A percentile compares a stretch with the other conserved stretches of the same genome.
phyloP scores from a whole-genome alignment of 805 yeast genomes.

The Starmerella etchellsii region DNA sequence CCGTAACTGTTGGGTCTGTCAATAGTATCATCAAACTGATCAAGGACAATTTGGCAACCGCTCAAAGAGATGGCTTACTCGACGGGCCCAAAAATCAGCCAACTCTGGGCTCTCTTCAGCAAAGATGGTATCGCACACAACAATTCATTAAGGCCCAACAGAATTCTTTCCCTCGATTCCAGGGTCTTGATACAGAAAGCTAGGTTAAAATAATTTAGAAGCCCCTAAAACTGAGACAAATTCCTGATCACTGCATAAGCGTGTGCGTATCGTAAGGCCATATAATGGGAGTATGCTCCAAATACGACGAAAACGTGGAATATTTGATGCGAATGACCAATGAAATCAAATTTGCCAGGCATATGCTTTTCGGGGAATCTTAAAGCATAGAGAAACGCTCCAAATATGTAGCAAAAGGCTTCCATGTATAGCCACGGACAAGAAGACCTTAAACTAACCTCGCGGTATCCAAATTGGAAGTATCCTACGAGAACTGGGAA shows the following conservation, averaged over 20 bases:
- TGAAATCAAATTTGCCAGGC: constrained; percentile 54
- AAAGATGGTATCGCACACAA: constrained; percentile 3
- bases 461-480: constrained; percentile 36
- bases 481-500: constrained; percentile 54
- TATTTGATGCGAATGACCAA: constrained; percentile 77
- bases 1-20: constrained; percentile 58
- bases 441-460: constrained; percentile 40
- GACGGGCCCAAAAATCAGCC: constrained; percentile 16
- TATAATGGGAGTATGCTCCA: constrained; percentile 64
- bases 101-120: background rate
- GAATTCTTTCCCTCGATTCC: constrained; percentile 27
- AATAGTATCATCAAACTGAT: constrained; percentile 80
- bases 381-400: constrained; percentile 67
- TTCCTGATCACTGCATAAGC: background rate
- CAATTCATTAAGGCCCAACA: constrained; percentile 2
- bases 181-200: background rate
- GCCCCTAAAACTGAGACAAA: no score
- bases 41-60: constrained; percentile 27
- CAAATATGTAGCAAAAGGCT: constrained; percentile 61
- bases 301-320: constrained; percentile 67
- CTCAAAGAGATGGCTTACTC: constrained; percentile 23
- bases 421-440: constrained; percentile 53
- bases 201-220: no score
- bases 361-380: constrained; percentile 61
- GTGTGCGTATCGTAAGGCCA: constrained; percentile 9